These are phyloP conservation scores for Candida ascalaphidarum DNA, from an alignment of 805 yeast species.

Conservation along the genomic window DNA sequence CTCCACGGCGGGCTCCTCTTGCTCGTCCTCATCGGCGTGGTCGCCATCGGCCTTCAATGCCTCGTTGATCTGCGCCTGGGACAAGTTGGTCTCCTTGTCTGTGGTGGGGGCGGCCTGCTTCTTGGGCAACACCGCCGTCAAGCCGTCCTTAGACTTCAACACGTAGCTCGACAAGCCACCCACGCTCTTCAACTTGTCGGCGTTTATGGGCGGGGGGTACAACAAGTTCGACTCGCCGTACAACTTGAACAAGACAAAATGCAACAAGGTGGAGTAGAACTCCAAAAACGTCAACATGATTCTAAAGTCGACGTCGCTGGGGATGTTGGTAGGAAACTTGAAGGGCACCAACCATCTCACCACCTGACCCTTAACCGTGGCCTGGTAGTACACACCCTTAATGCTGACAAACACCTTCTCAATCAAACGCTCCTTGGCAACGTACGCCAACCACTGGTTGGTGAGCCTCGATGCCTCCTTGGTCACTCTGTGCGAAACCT, in stretches of 20 bases:
- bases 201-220: constrained; percentile 84
- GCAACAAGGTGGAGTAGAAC: constrained; percentile 86
- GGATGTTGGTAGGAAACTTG: constrained; percentile 93
- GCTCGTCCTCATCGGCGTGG: constrained; percentile 16
- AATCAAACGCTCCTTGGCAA: constrained; percentile 74
- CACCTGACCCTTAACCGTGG: constrained; percentile 83
- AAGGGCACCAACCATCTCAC: constrained; percentile 95
- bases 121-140: constrained; percentile 30
- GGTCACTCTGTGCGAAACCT: constrained; percentile 72
- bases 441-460: constrained; percentile 92
- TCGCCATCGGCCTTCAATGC: constrained; percentile 44
- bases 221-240: constrained; percentile 79
- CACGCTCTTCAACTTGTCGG: constrained; percentile 65
- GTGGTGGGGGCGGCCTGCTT: constrained; percentile 11
- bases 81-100: constrained; percentile 27
- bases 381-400: constrained; percentile 95
- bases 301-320: constrained; percentile 89
- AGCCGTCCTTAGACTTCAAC: constrained; percentile 44
- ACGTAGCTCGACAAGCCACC: constrained; percentile 86
- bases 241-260: constrained; percentile 77
- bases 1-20: constrained; percentile 27
- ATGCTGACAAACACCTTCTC: constrained; percentile 91
- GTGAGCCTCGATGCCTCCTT: constrained; percentile 79
- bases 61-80: constrained; percentile 32
- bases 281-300: constrained; percentile 96